Conservation (phyloP, 139 green algal species). For the Diplosphaera chodatii region DNA sequence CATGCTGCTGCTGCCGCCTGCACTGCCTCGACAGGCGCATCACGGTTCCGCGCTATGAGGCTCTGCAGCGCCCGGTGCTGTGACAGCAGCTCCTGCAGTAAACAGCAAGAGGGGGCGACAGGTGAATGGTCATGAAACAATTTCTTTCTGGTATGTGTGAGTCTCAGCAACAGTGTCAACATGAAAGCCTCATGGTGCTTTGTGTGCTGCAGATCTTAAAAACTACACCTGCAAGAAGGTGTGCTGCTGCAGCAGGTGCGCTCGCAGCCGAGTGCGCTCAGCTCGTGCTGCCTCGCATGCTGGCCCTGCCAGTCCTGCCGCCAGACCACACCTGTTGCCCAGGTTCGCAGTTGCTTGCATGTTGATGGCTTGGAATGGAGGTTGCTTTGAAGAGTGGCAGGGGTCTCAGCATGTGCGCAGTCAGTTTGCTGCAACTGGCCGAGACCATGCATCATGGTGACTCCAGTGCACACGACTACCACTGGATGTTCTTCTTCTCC, state of each 20-base stretch:
- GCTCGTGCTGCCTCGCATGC: constrained; percentile 22
- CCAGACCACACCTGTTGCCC: constrained; percentile 42
- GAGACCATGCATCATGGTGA: no score
- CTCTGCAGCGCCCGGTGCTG: constrained; percentile 56
- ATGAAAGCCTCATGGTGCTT: no score
- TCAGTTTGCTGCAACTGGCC: no score
- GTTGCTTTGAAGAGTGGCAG: no score
- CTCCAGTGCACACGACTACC: no score
- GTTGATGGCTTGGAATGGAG: no score
- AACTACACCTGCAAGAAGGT: constrained; percentile 31
- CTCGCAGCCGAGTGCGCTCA: constrained; percentile 25
- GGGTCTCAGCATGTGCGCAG: no score
- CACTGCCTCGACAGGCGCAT: constrained; percentile 17
- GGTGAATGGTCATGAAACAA: no score
- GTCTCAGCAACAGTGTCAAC: no score
- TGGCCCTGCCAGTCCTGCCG: constrained; percentile 11
- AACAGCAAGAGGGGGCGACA: no score
- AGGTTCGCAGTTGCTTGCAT: no score
- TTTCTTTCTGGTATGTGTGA: no score
- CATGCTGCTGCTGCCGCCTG: background rate
- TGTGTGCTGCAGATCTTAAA: background rate
- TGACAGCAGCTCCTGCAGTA: constrained; percentile 61
- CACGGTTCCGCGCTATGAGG: constrained; percentile 64
- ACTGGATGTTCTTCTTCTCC: constrained; percentile 85
- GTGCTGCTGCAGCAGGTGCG: constrained; percentile 14